phyloP scores from a whole-genome alignment of 441 rosid genomes.

The Mallotus japonicus region DNA sequence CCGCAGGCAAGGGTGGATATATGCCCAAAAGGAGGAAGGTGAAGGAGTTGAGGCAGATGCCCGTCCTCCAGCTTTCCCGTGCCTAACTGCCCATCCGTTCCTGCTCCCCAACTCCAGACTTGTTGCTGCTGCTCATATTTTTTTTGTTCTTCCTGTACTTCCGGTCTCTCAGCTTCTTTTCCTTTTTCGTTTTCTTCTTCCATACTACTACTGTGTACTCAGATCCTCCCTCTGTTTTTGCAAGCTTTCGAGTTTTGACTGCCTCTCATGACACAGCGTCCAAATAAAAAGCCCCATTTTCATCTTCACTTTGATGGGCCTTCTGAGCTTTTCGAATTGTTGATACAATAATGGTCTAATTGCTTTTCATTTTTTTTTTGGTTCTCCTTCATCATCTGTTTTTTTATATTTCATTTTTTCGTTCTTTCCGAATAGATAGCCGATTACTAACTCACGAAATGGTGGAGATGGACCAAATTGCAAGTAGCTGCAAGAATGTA shows the following conservation, averaged over 20 bases:
- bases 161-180: slow-evolving; percentile 18
- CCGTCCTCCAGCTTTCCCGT: slow-evolving; percentile 67
- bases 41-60: slow-evolving; percentile 64
- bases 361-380: too few species aligned
- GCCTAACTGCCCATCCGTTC: slow-evolving; percentile 82
- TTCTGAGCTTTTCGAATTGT: too few species aligned
- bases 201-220: slow-evolving; percentile 8
- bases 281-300: too few species aligned
- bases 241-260: too few species aligned
- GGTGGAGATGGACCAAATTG: background rate
- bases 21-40: slow-evolving; percentile 39
- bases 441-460: too few species aligned
- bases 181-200: slow-evolving; percentile 13
- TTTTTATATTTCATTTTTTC: too few species aligned
- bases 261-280: too few species aligned
- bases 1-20: slow-evolving; percentile 64
- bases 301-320: too few species aligned
- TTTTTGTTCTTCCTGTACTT: background rate
- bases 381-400: too few species aligned
- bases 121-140: slow-evolving; percentile 21
- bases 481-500: background rate
- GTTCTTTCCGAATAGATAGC: too few species aligned
- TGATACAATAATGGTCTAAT: too few species aligned
- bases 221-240: too few species aligned
- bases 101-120: slow-evolving; percentile 97